Evolutionary conservation across 2,329 filamentous ascomycete genomes (phyloP), one percentile per base, ranked within the genome.

Genomic region (Basipetospora chlamydospora): DNA sequence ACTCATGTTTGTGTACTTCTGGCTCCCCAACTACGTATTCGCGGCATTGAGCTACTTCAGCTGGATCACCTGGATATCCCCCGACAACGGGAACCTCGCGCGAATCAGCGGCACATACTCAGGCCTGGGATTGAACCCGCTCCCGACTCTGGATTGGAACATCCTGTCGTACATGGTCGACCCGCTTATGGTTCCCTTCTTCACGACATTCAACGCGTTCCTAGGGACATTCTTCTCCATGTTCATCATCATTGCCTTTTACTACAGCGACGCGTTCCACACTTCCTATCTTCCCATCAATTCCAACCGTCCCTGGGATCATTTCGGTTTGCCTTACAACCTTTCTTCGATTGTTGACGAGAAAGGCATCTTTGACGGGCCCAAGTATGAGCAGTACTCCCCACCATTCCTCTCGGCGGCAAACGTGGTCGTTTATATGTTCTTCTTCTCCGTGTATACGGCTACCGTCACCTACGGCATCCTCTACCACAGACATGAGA

Each of bases 1-100:
- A 7, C 60, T 58, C 44, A 71, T 71, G 64, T 73, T 73, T 33
- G 45, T 70, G 9, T 74, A 64, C 53, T 73, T 71, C 47, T 73
- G 67, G 67, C 65, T 74, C 44, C 70, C 70, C 3, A 62, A 66
- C 45, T 71, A 64, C 44, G 55, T 73, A 41, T 73, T 67, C 47
- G 58, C 56, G 12, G 65, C 62, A 5, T 49, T 73, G 10, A 64
- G 61, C 39, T 55, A 60, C 43, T 73, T 74, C 48, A 68, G 60
- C 52, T 74, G 67, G 66, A 59, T 72, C 42, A 63, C 61, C 11
- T 74, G 68, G 68, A 73, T 73, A 39, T 54, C 61, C 2, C 67
- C 67, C 0, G 47, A 53, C 23, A 61, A 66, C 41, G 51, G 54
- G 11, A 50, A 60, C 31, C 47, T 66, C 34, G 60, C 57, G 40